Evolutionary conservation across 176 grass and related monocot genomes (phyloP), one percentile per base, ranked within the genome.

Genomic region (Musa troglodytarum): DNA sequence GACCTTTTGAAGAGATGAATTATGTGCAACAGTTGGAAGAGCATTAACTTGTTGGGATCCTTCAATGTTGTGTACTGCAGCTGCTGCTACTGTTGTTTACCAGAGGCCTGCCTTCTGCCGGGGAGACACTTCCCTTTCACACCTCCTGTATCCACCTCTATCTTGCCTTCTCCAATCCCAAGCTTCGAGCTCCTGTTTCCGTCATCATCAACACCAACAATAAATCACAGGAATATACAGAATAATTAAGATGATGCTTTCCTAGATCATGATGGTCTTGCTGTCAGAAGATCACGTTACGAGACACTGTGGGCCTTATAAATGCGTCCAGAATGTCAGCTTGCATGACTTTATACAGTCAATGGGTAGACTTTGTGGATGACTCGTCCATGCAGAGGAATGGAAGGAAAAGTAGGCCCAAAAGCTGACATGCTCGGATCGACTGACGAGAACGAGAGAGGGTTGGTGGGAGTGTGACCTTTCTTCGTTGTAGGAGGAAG

Each of bases 401-500:
- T 43, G 34, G 34, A 43, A 43, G 34, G 34, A 43, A 43, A 43
- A 43, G 34, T 43, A 5, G 3, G 34, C 4, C 3, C 34, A 43
- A 43, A 43, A 43, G 4, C 4, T 43, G 34, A 43, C 34, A 43
- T 6, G 34, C 3, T 6, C 4, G 4, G 8, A 65, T 9, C 28
- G 11, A 69, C 0, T 57, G 1, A 1, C 0, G 56, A 20, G 16
- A 79, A 1, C 14, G 11, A 20, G 13, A 3, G 11, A 10, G n/a
- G 28, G 19, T 8, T 29, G 52, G n/a, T 6, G 20, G 68, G 20
- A 53, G 29, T 53, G 3, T 20, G 86, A 99, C 95, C 96, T 99
- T 77, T 95, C 86, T 59, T 95, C 91, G 19, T 92, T 92, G 69
- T 95, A 99, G 1, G 96, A 99, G 83, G 89, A 94, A 24, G 96